Evolutionary conservation across 164 flowering plant genomes (phyloP), one percentile per base, ranked within the genome.

Genomic region (Vitis cinerea): DNA sequence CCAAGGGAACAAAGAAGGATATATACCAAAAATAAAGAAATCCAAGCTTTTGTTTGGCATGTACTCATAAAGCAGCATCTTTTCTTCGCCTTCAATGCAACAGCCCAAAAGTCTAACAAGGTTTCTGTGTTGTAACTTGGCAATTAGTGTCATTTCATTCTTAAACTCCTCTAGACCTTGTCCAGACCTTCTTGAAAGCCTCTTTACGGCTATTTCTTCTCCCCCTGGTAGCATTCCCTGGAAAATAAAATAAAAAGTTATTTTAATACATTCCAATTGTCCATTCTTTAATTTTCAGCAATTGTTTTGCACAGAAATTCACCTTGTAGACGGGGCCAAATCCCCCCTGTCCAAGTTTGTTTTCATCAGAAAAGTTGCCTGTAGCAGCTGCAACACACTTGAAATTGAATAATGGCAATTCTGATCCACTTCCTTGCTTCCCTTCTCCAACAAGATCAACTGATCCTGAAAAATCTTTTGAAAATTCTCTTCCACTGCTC

Each of bases 261-360:
- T 23, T 3, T 16, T 8, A 71, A 71, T 30, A 50, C 23, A 29
- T 29, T 51, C 12, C 2, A n/a, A 54, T 55, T 37, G 50, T 37
- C 48, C 7, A 11, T 53, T 44, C 17, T 44, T 49, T 61, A 59
- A 48, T 52, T 30, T 61, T 12, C 12, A 44, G 15, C 10, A 47
- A 29, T 30, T 55, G 31, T 10, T 14, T 60, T 14, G 14, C 23
- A 56, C n/a, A 6, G 1, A 47, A 19, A 54, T 23, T 69, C 69
- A 92, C 98, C 96, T 84, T 90, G 76, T 85, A 89, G 53, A 92
- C 98, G 52, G 83, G 81, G 64, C 97, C 96, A 77, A 93, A 93
- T 1, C 98, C 98, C 0, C 97, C 97, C 72, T 84, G 74, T 11
- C 97, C 97, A 56, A 92, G 94, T 74, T 78, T 82, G 72, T 85